Evolutionary conservation across 2,329 filamentous ascomycete genomes (phyloP).

Genomic region (Rasamsonia emersonii): DNA sequence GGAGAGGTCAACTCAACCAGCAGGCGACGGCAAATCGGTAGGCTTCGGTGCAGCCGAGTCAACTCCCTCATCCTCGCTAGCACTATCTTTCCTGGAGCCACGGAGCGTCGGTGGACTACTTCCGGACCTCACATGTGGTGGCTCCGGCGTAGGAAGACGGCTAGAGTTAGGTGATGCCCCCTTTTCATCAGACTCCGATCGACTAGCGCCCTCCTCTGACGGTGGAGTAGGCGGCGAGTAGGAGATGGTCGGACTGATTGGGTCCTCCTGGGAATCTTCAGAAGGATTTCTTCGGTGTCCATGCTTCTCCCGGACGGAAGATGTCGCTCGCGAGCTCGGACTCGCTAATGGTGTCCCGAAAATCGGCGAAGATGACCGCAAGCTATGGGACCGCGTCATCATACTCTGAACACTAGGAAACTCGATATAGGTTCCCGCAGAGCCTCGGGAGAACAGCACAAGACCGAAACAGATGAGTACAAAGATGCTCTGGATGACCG

Average conservation of each 20-base stretch:
- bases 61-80: not conserved
- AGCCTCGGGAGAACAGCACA: conserved; percentile 62
- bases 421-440: conserved; percentile 36
- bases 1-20: no score
- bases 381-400: conserved; percentile 36
- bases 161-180: conserved; percentile 12
- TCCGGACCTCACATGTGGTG: no score
- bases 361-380: conserved; percentile 28
- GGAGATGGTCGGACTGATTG: conserved; percentile 22
- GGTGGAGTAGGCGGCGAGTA: conserved; percentile 34
- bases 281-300: conserved; percentile 25
- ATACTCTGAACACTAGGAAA: conserved; percentile 40
- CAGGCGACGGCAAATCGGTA: no score
- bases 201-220: conserved; percentile 15
- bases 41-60: not conserved
- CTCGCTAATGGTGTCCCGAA: conserved; percentile 29
- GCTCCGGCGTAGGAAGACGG: conserved; percentile 15
- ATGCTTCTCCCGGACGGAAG: conserved; percentile 18
- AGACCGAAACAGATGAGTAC: conserved; percentile 79
- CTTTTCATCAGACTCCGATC: conserved; percentile 15
- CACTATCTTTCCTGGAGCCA: no score
- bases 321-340: conserved; percentile 25
- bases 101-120: no score
- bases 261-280: conserved; percentile 23
- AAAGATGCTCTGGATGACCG: conserved; percentile 81